Evolutionary conservation across 768 basidiomycete genomes (phyloP).

Genomic region (Mycena rosella): DNA sequence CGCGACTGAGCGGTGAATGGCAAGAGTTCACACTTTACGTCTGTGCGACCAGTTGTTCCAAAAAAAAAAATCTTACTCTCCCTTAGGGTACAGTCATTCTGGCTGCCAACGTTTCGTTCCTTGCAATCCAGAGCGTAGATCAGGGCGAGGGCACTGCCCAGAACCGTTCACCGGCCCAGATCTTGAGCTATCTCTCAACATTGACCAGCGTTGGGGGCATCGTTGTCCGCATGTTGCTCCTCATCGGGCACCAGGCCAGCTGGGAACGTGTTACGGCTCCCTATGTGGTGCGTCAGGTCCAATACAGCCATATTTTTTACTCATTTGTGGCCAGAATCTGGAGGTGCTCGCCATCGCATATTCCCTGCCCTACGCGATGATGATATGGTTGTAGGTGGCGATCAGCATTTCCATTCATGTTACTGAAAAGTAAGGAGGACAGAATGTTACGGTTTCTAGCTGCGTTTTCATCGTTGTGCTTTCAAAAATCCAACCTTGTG

Average conservation of each 20-base stretch:
- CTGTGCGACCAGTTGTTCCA: neutral
- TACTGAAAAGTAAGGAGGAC: too few relatives aligned
- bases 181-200: constrained; percentile 64
- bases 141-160: constrained; percentile 21
- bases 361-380: constrained; percentile 66
- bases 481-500: too few relatives aligned
- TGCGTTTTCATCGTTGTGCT: too few relatives aligned
- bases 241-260: constrained; percentile 58
- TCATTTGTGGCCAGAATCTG: constrained; percentile 31
- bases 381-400: constrained; percentile 74
- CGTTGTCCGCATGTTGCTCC: constrained; percentile 59
- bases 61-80: neutral
- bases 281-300: constrained; percentile 57
- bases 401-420: too few relatives aligned
- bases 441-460: too few relatives aligned
- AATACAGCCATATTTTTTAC: too few relatives aligned
- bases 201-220: constrained; percentile 63
- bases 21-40: constrained; percentile 69
- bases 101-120: constrained; percentile 71
- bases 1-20: constrained; percentile 62
- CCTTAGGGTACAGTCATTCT: constrained; percentile 67
- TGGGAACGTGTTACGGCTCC: constrained; percentile 51
- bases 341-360: constrained; percentile 67
- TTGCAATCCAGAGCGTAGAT: constrained; percentile 64
- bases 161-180: constrained; percentile 56